phyloP scores from a whole-genome alignment of 116 monocot genomes.

The Thalassia testudinum region DNA sequence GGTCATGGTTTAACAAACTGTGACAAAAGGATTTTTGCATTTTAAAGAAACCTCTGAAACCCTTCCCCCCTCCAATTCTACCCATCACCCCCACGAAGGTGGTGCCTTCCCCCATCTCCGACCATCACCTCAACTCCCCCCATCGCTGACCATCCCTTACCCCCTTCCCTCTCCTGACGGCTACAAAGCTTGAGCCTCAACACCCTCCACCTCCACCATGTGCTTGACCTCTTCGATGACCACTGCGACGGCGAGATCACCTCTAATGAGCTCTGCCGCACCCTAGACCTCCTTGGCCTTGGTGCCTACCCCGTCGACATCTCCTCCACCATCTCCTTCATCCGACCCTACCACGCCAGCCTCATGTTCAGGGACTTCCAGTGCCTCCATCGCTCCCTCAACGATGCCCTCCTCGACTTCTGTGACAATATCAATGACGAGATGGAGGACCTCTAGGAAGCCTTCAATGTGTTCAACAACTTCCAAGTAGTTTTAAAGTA shows the following conservation, averaged over 20 bases:
- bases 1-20: too few relatives aligned
- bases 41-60: too few relatives aligned
- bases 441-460: too few relatives aligned
- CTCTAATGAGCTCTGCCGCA: constrained; percentile 32
- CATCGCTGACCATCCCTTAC: constrained; percentile 12
- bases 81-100: too few relatives aligned
- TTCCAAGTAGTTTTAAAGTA: too few relatives aligned
- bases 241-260: constrained; percentile 71
- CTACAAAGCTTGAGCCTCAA: too few relatives aligned
- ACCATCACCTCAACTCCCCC: too few relatives aligned
- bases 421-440: too few relatives aligned
- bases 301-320: constrained; percentile 25
- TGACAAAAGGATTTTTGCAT: too few relatives aligned
- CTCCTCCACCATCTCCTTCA: constrained; percentile 13
- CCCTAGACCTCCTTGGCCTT: constrained; percentile 61
- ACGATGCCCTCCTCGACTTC: too few relatives aligned
- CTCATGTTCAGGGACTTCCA: constrained; percentile 51
- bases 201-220: constrained; percentile 50
- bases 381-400: constrained; percentile 50
- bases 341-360: constrained; percentile 20
- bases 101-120: neutral
- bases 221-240: constrained; percentile 75
- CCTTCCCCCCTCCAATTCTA: too few relatives aligned
- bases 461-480: too few relatives aligned
- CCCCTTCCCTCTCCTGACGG: constrained; percentile 51